A percentile compares a stretch with the other conserved stretches of the same genome.
Conservation (phyloP, 441 rosid genomes). For the Capsella rubella region DNA sequence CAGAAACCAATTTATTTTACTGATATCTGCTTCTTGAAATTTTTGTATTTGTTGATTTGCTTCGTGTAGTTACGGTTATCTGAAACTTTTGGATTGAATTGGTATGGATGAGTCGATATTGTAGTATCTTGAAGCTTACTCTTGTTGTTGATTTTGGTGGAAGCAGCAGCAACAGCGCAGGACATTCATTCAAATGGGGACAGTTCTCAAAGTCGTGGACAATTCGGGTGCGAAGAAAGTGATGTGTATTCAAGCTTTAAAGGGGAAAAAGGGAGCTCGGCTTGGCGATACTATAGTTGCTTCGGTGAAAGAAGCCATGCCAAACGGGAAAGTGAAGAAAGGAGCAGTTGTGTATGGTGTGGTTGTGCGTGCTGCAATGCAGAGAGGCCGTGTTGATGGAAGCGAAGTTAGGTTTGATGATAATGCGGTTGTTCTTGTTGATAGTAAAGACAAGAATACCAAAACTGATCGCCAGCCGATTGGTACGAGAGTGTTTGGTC, state of each 20-base stretch:
- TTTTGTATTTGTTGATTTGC: too few relatives aligned
- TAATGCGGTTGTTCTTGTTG: conserved; percentile 86
- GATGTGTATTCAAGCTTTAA: conserved; percentile 89
- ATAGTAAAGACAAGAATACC: conserved; percentile 45
- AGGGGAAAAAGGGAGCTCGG: conserved; percentile 80
- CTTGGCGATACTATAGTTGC: conserved; percentile 88
- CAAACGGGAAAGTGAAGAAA: conserved; percentile 96
- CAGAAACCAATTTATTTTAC: conserved; percentile 19
- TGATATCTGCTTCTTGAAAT: background rate
- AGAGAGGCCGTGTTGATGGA: conserved; percentile 85
- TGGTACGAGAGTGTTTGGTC: conserved; percentile 88
- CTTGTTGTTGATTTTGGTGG: background rate
- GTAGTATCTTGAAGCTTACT: background rate
- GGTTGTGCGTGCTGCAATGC: conserved; percentile 94
- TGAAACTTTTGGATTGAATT: too few relatives aligned
- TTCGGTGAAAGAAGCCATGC: conserved; percentile 90
- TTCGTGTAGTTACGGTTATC: too few relatives aligned
- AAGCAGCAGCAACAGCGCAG: conserved; percentile 63
- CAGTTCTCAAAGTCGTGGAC: conserved; percentile 86
- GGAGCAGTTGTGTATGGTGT: conserved; percentile 85
- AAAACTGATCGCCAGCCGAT: conserved; percentile 75
- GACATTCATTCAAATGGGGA: conserved; percentile 94
- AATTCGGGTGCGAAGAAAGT: conserved; percentile 93
- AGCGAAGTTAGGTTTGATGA: conserved; percentile 94
- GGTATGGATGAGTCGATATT: background rate